Base-by-base conservation (phyloP, 2,329 filamentous ascomycete genomes). In the Xylaria sp. region DNA sequence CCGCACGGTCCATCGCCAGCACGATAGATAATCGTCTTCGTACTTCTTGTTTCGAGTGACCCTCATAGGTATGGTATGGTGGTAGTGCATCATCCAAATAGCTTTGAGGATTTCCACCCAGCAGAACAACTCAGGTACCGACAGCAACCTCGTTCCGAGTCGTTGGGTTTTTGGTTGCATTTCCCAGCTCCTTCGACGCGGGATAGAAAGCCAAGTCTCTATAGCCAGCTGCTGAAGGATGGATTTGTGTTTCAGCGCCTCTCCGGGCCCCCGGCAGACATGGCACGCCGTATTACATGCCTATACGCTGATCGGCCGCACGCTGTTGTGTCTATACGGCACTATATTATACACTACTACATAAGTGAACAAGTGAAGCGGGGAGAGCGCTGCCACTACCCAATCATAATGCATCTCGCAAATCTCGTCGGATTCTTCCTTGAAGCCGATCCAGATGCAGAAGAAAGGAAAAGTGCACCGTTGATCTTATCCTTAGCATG, bases 141-240 rank as follows among this genome's bases (percentile, higher is more conserved):
- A 44, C 54, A n/a, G 41, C 39, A 51, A 63, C 57, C 37, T 48
- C n/a, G 39, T 69, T 12, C 69, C 69, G 54, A 46, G 25, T 46
- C 20, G 31, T 23, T 61, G 69, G 66, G 63, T 64, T 23, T 65
- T 62, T 31, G 55, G 66, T 71, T 64, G 66, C 69, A 71, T 71
- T 25, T 37, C 54, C 18, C 31, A 28, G 41, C 50, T 2, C 23
- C 8, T 39, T 52, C 25, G 12, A 10, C 37, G 18, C n/a, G 18
- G 12, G 20, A 50, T 9, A 9, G 41, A 51, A 18, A 60, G 59
- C 58, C 46, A 66, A 63, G 46, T 4, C 46, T 18, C 39, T 13
- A 15, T 2, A n/a, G 18, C 41, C 23, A 51, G 41, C 41, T 44
- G 23, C 39, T 52, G 31, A 65, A 56, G 39, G 34, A 66, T 55